These are phyloP conservation scores for Lactarius hengduanensis DNA, from an alignment of 768 basidiomycete species.

Conservation along the genomic window DNA sequence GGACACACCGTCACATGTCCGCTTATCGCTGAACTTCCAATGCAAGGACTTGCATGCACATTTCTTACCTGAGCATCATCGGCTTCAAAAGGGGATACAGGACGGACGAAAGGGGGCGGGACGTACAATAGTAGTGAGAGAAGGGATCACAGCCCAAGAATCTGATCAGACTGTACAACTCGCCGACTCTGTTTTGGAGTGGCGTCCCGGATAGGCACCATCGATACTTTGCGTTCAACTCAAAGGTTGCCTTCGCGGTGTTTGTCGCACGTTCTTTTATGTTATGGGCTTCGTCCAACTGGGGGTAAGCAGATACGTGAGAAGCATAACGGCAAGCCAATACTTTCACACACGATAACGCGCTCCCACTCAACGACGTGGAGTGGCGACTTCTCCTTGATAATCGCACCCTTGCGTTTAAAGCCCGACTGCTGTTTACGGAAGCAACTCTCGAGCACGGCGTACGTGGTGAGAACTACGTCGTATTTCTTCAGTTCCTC, in stretches of 20 bases:
- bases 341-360: slow-evolving; percentile 66
- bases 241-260: slow-evolving; percentile 96
- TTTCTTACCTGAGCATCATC: slow-evolving; percentile 60
- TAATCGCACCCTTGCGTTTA: slow-evolving; percentile 75
- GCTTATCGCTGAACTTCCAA: slow-evolving; percentile 87
- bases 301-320: slow-evolving; percentile 9
- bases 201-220: slow-evolving; percentile 99
- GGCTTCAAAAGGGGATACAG: slow-evolving; percentile 11
- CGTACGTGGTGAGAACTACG: slow-evolving; percentile 85
- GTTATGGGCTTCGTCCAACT: slow-evolving; percentile 97
- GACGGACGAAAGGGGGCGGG: background rate
- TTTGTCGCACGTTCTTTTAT: slow-evolving; percentile 95
- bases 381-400: slow-evolving; percentile 86
- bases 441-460: slow-evolving; percentile 89
- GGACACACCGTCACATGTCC: slow-evolving; percentile 74
- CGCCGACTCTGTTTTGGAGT: slow-evolving; percentile 97
- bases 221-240: slow-evolving; percentile 71
- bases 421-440: slow-evolving; percentile 92
- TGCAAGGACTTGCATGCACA: slow-evolving; percentile 95
- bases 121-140: slow-evolving; percentile 86
- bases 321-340: slow-evolving; percentile 32
- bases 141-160: slow-evolving; percentile 94
- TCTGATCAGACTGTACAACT: slow-evolving; percentile 90
- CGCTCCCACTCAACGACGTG: slow-evolving; percentile 86
- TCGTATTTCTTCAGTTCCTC: slow-evolving; percentile 80